Evolutionary conservation across 2,329 filamentous ascomycete genomes (phyloP).

Genomic region (Whalleya microplaca): DNA sequence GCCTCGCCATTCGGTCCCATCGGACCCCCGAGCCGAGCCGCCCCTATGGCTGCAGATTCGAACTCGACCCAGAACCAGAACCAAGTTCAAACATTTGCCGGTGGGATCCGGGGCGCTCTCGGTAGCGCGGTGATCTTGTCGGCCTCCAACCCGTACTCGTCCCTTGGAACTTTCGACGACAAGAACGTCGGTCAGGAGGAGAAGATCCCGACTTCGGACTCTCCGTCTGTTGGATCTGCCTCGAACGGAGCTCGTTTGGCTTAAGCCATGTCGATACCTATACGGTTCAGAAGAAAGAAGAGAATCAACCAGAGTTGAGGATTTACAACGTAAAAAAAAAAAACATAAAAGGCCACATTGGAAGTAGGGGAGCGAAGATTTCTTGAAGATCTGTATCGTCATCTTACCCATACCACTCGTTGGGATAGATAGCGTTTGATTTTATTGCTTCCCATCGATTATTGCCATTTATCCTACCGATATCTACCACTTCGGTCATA

Average conservation of each 20-base stretch:
- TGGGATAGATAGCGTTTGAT: too few species aligned
- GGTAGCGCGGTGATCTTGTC: conserved; percentile 1
- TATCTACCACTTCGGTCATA: too few species aligned
- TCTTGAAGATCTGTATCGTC: too few species aligned
- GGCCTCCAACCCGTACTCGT: conserved; percentile 33
- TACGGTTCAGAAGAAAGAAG: not conserved
- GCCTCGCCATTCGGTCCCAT: conserved; percentile 39
- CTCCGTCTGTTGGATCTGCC: conserved; percentile 4
- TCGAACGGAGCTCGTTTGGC: conserved; percentile 15
- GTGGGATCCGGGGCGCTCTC: not conserved
- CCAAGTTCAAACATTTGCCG: not conserved
- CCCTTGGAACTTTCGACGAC: conserved; percentile 29
- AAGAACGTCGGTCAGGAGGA: conserved; percentile 4
- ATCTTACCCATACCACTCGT: too few species aligned
- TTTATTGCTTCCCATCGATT: too few species aligned
- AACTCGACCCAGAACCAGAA: not conserved
- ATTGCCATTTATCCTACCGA: too few species aligned
- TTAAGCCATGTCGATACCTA: not conserved
- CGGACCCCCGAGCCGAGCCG: conserved; percentile 31
- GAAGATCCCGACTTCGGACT: not conserved
- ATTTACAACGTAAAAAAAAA: too few species aligned
- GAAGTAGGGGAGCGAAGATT: too few species aligned
- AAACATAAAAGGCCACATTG: too few species aligned
- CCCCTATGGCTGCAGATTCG: not conserved
- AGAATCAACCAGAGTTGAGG: too few species aligned